These are phyloP conservation scores for Boletus subcaerulescens DNA, from an alignment of 768 basidiomycete species.

Conservation along the genomic window DNA sequence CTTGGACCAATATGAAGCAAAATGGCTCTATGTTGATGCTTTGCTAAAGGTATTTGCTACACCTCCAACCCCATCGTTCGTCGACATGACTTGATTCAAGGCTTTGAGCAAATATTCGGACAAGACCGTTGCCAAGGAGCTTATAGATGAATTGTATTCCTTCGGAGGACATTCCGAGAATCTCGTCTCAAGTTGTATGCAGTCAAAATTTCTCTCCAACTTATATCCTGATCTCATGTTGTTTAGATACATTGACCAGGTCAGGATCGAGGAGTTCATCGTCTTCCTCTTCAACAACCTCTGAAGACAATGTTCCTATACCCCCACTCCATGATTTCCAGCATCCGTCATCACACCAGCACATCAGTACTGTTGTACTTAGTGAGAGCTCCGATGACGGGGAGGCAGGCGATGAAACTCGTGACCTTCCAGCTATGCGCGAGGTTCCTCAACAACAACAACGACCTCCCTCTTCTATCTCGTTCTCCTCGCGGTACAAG, in stretches of 20 bases:
- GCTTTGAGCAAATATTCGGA: slow-evolving; percentile 81
- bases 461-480: slow-evolving; percentile 67
- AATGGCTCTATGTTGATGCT: slow-evolving; percentile 86
- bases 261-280: slow-evolving; percentile 55
- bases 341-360: slow-evolving; percentile 9
- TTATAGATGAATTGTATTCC: slow-evolving; percentile 75
- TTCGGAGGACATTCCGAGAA: slow-evolving; percentile 68
- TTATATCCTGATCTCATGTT: neutral
- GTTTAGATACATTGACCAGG: slow-evolving; percentile 34
- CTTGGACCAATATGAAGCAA: slow-evolving; percentile 73
- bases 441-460: slow-evolving; percentile 36
- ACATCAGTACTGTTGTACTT: slow-evolving; percentile 21
- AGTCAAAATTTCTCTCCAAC: neutral
- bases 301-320: slow-evolving; percentile 35
- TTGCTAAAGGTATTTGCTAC: slow-evolving; percentile 62
- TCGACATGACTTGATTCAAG: slow-evolving; percentile 36
- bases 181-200: slow-evolving; percentile 63
- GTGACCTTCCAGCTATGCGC: slow-evolving; percentile 39
- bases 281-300: slow-evolving; percentile 63
- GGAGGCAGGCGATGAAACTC: slow-evolving; percentile 48
- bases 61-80: neutral
- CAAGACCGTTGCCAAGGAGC: slow-evolving; percentile 69
- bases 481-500: slow-evolving; percentile 71
- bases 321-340: slow-evolving; percentile 15
- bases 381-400: slow-evolving; percentile 44